Conservation (phyloP, 495 filamentous ascomycete genomes). For the Lichina pygmaea region DNA sequence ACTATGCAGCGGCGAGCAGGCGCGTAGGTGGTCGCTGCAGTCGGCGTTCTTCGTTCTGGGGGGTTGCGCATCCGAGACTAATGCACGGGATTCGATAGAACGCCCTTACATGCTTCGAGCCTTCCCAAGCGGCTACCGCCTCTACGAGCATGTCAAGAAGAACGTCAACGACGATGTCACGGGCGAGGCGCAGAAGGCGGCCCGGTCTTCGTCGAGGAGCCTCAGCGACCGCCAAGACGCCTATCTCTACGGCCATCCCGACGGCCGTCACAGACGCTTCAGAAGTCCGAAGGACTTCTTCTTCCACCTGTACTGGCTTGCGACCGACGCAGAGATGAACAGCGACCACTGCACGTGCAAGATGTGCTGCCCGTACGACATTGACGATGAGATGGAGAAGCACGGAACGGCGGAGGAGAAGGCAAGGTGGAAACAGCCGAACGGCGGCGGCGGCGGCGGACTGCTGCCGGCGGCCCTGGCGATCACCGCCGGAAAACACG, state of each 20-base stretch:
- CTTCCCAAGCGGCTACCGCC: slow-evolving; percentile 27
- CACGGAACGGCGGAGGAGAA: background rate
- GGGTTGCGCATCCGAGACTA: too few relatives aligned
- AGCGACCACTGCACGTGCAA: slow-evolving; percentile 29
- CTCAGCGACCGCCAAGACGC: slow-evolving; percentile 23
- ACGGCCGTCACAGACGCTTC: slow-evolving; percentile 28
- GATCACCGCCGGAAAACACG: background rate
- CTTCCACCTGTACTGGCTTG: slow-evolving; percentile 31
- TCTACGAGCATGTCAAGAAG: slow-evolving; percentile 28
- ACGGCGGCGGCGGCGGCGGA: background rate
- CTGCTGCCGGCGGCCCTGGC: background rate
- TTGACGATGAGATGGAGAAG: background rate
- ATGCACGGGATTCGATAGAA: too few relatives aligned
- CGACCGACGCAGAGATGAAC: slow-evolving; percentile 22
- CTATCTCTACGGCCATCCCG: slow-evolving; percentile 34
- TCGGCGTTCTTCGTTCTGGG: too few relatives aligned
- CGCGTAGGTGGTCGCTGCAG: too few relatives aligned
- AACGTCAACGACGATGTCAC: slow-evolving; percentile 4
- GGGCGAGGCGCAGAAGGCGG: slow-evolving; percentile 7
- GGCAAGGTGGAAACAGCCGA: background rate
- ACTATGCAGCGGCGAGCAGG: too few relatives aligned
- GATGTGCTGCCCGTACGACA: slow-evolving; percentile 16
- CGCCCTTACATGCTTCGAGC: slow-evolving; percentile 18
- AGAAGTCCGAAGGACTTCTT: slow-evolving; percentile 32
- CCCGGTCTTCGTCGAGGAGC: slow-evolving; percentile 14